phyloP scores from a whole-genome alignment of 2,329 filamentous ascomycete species.

The Colletotrichum cordylinicola region DNA sequence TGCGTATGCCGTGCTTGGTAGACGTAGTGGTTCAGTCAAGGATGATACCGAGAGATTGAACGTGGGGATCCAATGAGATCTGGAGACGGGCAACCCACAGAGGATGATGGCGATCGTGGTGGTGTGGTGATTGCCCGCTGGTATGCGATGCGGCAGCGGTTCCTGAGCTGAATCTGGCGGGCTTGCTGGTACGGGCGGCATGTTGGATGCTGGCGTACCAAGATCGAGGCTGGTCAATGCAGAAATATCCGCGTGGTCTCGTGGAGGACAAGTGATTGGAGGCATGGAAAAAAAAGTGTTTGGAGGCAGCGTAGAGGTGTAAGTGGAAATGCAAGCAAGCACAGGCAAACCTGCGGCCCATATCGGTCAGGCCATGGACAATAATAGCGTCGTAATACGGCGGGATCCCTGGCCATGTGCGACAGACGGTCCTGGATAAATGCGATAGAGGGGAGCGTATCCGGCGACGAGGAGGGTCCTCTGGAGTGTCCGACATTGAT shows the following conservation, averaged over 20 bases:
- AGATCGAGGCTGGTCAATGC: neutral
- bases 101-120: neutral
- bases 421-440: neutral
- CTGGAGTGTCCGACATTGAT: neutral
- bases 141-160: neutral
- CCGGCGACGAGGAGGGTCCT: neutral
- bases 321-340: neutral
- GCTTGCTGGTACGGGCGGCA: neutral
- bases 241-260: neutral
- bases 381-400: neutral
- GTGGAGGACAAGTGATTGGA: neutral
- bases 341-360: conserved; percentile 5
- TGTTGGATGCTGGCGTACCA: neutral
- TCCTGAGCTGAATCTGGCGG: neutral
- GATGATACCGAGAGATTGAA: conserved; percentile 5
- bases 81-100: neutral
- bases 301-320: neutral
- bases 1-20: neutral
- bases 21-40: neutral
- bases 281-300: neutral
- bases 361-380: neutral
- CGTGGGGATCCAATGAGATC: conserved; percentile 2
- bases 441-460: neutral
- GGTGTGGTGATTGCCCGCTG: neutral
- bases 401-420: conserved; percentile 5